Evolutionary conservation across 192 early-diverging fungal genomes (phyloP).

Genomic region (Rhizophlyctis rosea): DNA sequence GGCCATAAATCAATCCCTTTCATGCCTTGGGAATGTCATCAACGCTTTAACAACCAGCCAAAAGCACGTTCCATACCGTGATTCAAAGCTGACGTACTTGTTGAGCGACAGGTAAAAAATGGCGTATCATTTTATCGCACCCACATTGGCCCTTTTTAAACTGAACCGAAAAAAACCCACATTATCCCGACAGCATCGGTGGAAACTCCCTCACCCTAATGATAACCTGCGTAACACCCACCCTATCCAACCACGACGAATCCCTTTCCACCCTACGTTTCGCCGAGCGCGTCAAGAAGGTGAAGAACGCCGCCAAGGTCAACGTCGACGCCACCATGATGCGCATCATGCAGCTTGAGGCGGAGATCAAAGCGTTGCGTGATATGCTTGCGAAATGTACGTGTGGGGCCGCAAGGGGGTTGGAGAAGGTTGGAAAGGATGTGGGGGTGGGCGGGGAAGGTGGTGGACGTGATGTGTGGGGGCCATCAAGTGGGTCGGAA

Average conservation of each 20-base stretch:
- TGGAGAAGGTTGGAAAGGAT: conserved; percentile 6
- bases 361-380: conserved; percentile 26
- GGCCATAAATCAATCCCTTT: conserved; percentile 80
- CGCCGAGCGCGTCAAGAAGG: conserved; percentile 43
- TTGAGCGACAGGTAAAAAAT: conserved; percentile 37
- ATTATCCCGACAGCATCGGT: conserved; percentile 41
- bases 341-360: conserved; percentile 35
- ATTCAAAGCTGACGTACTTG: conserved; percentile 55
- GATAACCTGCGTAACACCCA: conserved; percentile 48
- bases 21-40: conserved; percentile 78
- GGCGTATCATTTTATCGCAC: conserved; percentile 24
- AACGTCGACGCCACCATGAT: conserved; percentile 41
- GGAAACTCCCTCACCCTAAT: conserved; percentile 55
- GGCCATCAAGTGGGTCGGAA: conserved; percentile 8
- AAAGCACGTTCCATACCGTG: conserved; percentile 50
- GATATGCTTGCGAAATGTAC: conserved; percentile 25
- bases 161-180: no score
- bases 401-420: conserved; percentile 17
- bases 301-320: conserved; percentile 35
- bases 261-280: conserved; percentile 33
- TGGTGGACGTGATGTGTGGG: conserved; percentile 3
- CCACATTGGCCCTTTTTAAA: conserved; percentile 65
- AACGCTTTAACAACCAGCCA: conserved; percentile 59
- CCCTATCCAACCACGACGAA: conserved; percentile 30
- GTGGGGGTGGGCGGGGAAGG: conserved; percentile 27